Base-by-base conservation (phyloP, 1,284 basidiomycete species). In the Naganishia sp. region DNA sequence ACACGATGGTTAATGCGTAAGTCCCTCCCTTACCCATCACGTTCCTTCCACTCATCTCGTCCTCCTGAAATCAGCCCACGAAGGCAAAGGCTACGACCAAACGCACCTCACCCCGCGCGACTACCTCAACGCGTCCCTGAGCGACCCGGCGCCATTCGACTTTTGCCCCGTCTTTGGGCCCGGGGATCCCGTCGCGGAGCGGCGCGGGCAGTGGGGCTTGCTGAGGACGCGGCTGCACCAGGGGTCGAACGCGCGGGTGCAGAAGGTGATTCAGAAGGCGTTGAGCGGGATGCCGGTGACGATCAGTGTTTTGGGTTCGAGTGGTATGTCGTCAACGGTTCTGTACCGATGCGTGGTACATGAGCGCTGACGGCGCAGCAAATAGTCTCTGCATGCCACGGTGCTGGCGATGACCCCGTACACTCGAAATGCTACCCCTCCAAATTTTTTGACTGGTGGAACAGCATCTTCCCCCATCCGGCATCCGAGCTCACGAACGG, bases 401-500 rank as follows among this genome's bases (percentile, higher is more conserved):
- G 94, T 41, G 88, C 93, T 2, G 94, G 94, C 15, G 90, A 94
- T 71, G 90, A 95, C 77, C 92, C 91, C 4, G 83, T 96, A 65
- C 87, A 92, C 0, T 84, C 90, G 0, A 82, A 81, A 70, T 95
- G 94, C 78, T 97, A 94, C 78, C 93, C 94, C 1, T 87, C 90
- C 45, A 85, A 86, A 47, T 90, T 97, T 81, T 96, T 96, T 82
- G 83, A 88, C 67, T 97, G 94, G 94, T 94, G 93, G 89, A 92
- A 94, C 79, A 85, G 84, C 60, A 85, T 96, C 18, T 97, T 97
- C 81, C 94, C 94, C 1, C 90, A 97, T 79, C 93, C 93, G 0
- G 90, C 90, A 2, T 92, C 92, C 9, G 93, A 96, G 78, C 85
- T 97, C 70, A 97, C 94, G 17, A 96, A 96, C 77, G 94, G 94